Conservation (phyloP, 108 stramenopile genomes). For the Skeletonema marinoi region DNA sequence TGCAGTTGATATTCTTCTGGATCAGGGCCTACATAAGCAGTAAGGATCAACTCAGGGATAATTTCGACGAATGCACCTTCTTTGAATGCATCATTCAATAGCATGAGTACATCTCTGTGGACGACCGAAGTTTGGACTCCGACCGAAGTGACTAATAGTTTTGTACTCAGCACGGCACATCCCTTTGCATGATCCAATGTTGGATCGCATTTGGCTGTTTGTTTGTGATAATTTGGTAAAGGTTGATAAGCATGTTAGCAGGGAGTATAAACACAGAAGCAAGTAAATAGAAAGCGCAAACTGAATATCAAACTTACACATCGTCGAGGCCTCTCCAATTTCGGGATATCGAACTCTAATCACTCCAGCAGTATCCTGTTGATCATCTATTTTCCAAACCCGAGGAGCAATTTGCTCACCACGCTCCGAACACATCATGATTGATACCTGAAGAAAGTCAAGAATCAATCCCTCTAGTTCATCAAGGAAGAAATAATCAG, state of each 20-base stretch:
- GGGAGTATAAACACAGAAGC: neutral
- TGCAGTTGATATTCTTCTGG: neutral
- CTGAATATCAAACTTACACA: conserved; percentile 19
- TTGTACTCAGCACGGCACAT: conserved; percentile 38
- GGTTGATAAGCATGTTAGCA: neutral
- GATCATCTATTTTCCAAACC: conserved; percentile 12
- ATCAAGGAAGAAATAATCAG: neutral
- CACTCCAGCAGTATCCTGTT: conserved; percentile 20
- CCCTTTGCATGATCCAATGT: conserved; percentile 28
- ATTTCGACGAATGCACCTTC: conserved; percentile 24
- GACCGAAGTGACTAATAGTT: conserved; percentile 32
- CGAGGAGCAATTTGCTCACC: conserved; percentile 3
- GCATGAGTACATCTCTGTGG: conserved; percentile 24
- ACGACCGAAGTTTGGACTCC: conserved; percentile 9
- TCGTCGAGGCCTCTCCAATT: conserved; percentile 26
- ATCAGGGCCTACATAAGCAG: conserved; percentile 44
- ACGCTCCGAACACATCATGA: conserved; percentile 27
- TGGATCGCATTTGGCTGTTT: conserved; percentile 34
- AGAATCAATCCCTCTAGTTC: conserved; percentile 34
- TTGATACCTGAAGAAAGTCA: conserved; percentile 27
- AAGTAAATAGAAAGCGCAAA: neutral
- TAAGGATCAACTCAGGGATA: conserved; percentile 28
- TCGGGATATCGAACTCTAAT: conserved; percentile 41
- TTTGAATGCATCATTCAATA: conserved; percentile 31
- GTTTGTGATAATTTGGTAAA: neutral